Evolutionary conservation across 2,329 filamentous ascomycete genomes (phyloP), one percentile per base, ranked within the genome.

Genomic region (Aspergillus ochraceoroseus): DNA sequence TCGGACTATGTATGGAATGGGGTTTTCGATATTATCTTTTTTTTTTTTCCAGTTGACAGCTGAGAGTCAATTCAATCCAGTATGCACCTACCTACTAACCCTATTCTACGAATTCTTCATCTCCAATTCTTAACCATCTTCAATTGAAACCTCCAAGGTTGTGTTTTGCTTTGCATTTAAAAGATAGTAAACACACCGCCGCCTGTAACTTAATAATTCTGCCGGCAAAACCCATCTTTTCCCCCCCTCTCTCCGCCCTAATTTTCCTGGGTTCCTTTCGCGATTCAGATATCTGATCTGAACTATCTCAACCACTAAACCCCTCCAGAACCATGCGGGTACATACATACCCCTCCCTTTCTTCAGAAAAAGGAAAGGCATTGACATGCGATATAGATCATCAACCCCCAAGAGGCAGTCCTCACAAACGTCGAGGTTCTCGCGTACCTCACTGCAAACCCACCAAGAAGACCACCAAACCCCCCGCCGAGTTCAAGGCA

Each of bases 361-460:
- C 11, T 13, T 22, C 29, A 12, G 8, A 12, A 9, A 9, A 18
- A 31, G 29, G 2, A n/a, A 25, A 19, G 3, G 19, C 15, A 31
- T 15, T 17, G 14, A 19, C 22, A 4, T 18, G 27, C 26, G 31
- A 41, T 19, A 0, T 28, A 70, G 67, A 62, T 70, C 20, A 58
- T 70, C 40, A 66, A 70, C 48, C 65, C 67, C 31, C 67, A 70
- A 56, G 58, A 62, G 22, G 66, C 67, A n/a, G 57, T 63, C 18
- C 57, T 70, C 34, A 66, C 65, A 34, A 70, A 68, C 47, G 55
- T 65, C 17, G 68, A 71, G 58, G 67, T 71, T 32, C 56, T 69
- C 25, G 57, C 64, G 13, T 65, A 69, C 43, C 47, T 70, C 23
- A 62, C 60, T 9, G 46, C 59, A 15, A 65, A 68, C 39, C 66